Base-by-base conservation (phyloP, 2,329 filamentous ascomycete genomes). In the Thielaviopsis euricoi region DNA sequence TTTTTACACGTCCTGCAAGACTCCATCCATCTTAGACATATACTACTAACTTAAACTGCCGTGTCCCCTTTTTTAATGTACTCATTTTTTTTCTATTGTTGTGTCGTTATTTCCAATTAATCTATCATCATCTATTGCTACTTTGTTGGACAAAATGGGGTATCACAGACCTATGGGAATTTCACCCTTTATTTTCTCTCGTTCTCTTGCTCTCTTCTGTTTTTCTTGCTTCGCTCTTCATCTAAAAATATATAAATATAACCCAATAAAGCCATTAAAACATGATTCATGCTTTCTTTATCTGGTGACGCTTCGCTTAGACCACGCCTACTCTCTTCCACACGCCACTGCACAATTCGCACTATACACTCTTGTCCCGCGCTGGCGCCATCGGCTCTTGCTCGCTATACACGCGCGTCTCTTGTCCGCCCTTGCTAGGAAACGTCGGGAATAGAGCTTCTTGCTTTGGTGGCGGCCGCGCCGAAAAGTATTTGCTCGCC, bases 381-480 rank as follows among this genome's bases (percentile, higher is more conserved):
- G 79, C 80, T 0, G 93, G 93, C 6, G 93, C 93, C 68, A 89
- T 84, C 0, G 93, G 93, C 61, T 83, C 81, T 9, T 53, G n/a
- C 48, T 80, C 76, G 43, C 80, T 76, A 62, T 87, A 75, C 25
- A 26, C 25, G 64, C 89, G 76, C 66, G 83, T 85, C 74, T 98
- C 93, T 74, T 93, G 86, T 1, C 89, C 89, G 0, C 93, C 93
- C 70, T 95, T 96, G 65, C 87, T 93, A 0, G 93, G 93, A 68
- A 97, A 98, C 0, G 93, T 97, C 2, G 93, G 93, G 67, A 98
- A 97, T 83, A 98, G 85, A 65, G 85, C 86, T 67, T 88, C 86
- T 7, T 85, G 83, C 72, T 97, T 97, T 1, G 90, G 88, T 61
- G 86, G 86, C 0, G 93, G 93, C 64, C 94, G 86, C 71, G 97